Conservation (phyloP, 768 basidiomycete species). For the Leccinum subgranulosum region DNA sequence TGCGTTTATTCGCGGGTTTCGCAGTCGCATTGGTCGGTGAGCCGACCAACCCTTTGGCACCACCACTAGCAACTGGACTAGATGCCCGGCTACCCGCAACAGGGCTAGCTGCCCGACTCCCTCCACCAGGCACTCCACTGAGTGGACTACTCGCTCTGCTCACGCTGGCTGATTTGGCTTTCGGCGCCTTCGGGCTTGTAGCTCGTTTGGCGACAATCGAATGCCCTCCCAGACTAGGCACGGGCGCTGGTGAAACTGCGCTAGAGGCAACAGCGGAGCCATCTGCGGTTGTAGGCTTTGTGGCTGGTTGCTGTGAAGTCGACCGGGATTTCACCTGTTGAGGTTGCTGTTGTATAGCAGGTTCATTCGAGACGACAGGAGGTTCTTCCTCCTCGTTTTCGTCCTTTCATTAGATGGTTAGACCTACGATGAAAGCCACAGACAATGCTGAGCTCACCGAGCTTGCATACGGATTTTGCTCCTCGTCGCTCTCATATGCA, state of each 20-base stretch:
- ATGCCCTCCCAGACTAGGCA: constrained; percentile 65
- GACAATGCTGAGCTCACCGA: constrained; percentile 46
- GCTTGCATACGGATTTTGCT: constrained; percentile 75
- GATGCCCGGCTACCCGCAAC: constrained; percentile 35
- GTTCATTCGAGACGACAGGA: constrained; percentile 37
- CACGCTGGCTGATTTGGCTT: constrained; percentile 43
- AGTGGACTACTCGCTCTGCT: constrained; percentile 64
- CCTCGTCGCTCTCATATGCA: constrained; percentile 80
- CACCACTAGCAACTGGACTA: constrained; percentile 27
- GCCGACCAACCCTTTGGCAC: constrained; percentile 19
- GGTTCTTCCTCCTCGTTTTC: constrained; percentile 75
- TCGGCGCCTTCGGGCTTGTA: constrained; percentile 74
- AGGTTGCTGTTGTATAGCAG: constrained; percentile 41
- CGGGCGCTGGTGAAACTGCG: constrained; percentile 50
- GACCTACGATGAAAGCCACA: not conserved
- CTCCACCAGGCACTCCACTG: constrained; percentile 30
- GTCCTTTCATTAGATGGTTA: constrained; percentile 37
- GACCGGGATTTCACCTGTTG: constrained; percentile 45
- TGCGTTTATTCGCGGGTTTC: constrained; percentile 55
- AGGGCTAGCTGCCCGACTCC: constrained; percentile 55
- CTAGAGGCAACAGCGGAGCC: constrained; percentile 41
- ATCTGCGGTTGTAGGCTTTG: constrained; percentile 33
- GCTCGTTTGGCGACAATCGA: constrained; percentile 81
- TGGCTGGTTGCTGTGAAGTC: constrained; percentile 35
- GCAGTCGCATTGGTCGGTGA: constrained; percentile 34